A percentile compares a stretch with the other conserved stretches of the same genome.
Conservation (phyloP, 179 eudicot genomes). For the Vitellaria paradoxa region DNA sequence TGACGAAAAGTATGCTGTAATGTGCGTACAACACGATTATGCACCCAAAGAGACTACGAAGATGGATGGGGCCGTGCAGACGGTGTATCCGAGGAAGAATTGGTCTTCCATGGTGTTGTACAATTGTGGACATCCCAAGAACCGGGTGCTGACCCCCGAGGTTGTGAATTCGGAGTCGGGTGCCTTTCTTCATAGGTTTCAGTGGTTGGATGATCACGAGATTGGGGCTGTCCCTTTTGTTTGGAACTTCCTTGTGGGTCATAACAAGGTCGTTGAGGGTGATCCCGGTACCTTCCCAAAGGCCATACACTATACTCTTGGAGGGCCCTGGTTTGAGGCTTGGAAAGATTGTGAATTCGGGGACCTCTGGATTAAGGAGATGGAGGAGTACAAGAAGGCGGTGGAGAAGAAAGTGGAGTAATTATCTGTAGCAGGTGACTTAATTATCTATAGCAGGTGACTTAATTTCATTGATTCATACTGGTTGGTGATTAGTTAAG, state of each 20-base stretch:
- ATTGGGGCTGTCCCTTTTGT: conserved; percentile 81
- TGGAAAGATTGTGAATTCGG: conserved; percentile 90
- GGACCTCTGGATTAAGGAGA: conserved; percentile 78
- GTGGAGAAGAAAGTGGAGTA: conserved; percentile 16
- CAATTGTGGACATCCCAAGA: conserved; percentile 81
- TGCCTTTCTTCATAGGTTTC: conserved; percentile 78
- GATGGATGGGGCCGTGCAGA: conserved; percentile 93
- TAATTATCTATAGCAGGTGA: not conserved
- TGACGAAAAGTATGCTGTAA: conserved; percentile 71
- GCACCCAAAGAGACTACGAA: conserved; percentile 91
- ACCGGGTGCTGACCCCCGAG: conserved; percentile 58
- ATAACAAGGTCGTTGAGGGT: conserved; percentile 64
- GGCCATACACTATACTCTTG: conserved; percentile 87
- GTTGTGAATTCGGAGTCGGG: conserved; percentile 67
- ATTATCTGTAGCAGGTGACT: not conserved
- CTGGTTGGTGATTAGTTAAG: too few species aligned
- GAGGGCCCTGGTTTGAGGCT: conserved; percentile 95
- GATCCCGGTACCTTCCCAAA: conserved; percentile 47
- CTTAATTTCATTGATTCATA: too few species aligned
- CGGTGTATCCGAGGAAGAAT: conserved; percentile 88
- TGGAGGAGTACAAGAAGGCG: conserved; percentile 55
- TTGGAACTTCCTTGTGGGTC: conserved; percentile 96
- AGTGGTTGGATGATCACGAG: conserved; percentile 83
- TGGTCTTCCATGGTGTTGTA: conserved; percentile 98
- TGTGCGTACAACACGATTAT: conserved; percentile 96